These are phyloP conservation scores for Oryza australiensis DNA, from an alignment of 176 grass and related monocot genomes.

Conservation along the genomic window DNA sequence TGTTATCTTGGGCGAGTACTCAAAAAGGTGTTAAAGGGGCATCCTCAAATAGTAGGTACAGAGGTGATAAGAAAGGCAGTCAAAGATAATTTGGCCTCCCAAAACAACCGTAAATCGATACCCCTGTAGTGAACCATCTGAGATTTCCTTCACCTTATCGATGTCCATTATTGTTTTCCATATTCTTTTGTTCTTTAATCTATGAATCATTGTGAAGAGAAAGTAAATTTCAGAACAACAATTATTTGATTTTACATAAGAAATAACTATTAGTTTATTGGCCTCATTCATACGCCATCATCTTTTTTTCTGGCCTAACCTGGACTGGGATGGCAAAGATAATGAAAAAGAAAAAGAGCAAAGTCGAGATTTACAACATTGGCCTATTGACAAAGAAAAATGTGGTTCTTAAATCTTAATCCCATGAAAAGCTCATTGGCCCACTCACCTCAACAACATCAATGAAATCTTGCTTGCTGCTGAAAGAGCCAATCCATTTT, in stretches of 20 bases:
- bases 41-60: background rate
- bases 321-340: background rate
- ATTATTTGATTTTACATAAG: background rate
- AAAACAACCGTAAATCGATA: background rate
- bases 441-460: conserved; percentile 82
- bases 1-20: background rate
- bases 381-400: background rate
- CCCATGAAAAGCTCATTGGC: background rate
- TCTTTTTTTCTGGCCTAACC: background rate
- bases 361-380: background rate
- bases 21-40: background rate
- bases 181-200: background rate
- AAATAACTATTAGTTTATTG: background rate
- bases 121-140: background rate
- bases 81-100: background rate
- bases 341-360: background rate
- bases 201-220: background rate
- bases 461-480: conserved; percentile 84
- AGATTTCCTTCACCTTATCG: background rate
- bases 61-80: background rate
- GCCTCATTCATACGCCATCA: background rate
- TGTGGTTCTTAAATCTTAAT: no score
- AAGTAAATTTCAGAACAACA: background rate
- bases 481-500: conserved; percentile 97
- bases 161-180: background rate